These are phyloP conservation scores for Fusarium stilboides DNA, from an alignment of 2,329 filamentous ascomycete genomes.

Conservation along the genomic window DNA sequence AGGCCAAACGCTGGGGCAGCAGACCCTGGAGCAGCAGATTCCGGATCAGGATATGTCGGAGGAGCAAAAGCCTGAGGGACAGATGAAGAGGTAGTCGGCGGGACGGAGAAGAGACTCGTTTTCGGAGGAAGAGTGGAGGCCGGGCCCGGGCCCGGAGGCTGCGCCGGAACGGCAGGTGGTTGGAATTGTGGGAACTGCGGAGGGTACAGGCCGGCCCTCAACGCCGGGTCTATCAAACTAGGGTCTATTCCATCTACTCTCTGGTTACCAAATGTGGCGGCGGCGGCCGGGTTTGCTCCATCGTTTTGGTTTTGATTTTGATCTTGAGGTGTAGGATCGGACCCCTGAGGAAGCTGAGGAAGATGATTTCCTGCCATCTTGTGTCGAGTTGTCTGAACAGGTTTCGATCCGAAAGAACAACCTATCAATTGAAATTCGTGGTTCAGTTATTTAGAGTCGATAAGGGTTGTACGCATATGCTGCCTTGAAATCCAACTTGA, in stretches of 20 bases:
- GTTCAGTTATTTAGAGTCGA: background rate
- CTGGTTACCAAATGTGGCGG: too few species aligned
- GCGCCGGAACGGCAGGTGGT: background rate
- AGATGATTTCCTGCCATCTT: slow-evolving; percentile 7
- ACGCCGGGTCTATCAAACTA: background rate
- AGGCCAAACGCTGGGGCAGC: background rate
- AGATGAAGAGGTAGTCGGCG: background rate
- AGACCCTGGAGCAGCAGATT: background rate
- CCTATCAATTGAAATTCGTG: background rate
- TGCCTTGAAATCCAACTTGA: background rate
- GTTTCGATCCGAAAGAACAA: background rate
- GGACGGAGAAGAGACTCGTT: background rate
- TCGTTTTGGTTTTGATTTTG: background rate
- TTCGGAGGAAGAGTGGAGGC: background rate
- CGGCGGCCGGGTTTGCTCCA: background rate
- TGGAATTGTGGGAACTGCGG: background rate
- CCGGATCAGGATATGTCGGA: background rate
- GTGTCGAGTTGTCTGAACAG: background rate
- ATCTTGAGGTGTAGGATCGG: background rate
- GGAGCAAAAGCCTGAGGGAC: background rate
- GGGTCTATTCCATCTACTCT: background rate
- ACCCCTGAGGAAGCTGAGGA: background rate
- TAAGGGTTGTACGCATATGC: background rate
- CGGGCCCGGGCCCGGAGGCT: background rate
- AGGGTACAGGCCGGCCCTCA: background rate